Base-by-base conservation (phyloP, 257 asterid genomes). In the Oldenlandia corymbosa region DNA sequence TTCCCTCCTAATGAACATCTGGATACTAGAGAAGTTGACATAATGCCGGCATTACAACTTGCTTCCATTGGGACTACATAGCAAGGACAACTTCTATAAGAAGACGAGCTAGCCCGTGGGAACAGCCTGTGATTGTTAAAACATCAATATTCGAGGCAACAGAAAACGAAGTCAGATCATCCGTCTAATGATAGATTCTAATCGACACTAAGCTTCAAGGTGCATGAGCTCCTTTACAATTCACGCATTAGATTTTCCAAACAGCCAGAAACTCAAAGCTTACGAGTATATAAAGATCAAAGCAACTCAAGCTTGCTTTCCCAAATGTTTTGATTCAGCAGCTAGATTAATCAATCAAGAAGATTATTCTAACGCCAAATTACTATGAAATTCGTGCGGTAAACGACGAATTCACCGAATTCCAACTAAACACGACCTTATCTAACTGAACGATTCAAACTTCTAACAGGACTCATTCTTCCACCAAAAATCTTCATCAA, bases 41-140 rank as follows among this genome's bases (percentile, higher is more conserved):
- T 65, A 39, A 60, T 64, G 68, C 68, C 74, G 68, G 74, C 80
- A 72, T 43, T 62, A 56, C 76, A n/a, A 57, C 67, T 72, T 58
- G 76, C 78, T 67, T 82, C 95, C 70, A 76, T 56, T 45, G 79
- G 90, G 69, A 82, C 62, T 75, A 71, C 75, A 56, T 60, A 36
- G 80, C 90, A 84, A 61, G 90, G 86, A 64, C 92, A 84, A 9
- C 31, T 43, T 58, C 79, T 77, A 56, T 47, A 82, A 67, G 83
- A 70, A 59, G 73, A 81, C 64, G 73, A 70, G 70, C 77, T 81
- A 70, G 77, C 81, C 70, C 79, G 80, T 62, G 87, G 83, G 43
- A 69, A 78, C 68, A 85, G 76, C 64, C 95, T 88, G 74, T 8
- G 24, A 70, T 16, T 42, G 43, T n/a, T 27, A 47, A 3, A 43